Conservation (phyloP, 2,329 filamentous ascomycete species). For the Fusarium penzigii region DNA sequence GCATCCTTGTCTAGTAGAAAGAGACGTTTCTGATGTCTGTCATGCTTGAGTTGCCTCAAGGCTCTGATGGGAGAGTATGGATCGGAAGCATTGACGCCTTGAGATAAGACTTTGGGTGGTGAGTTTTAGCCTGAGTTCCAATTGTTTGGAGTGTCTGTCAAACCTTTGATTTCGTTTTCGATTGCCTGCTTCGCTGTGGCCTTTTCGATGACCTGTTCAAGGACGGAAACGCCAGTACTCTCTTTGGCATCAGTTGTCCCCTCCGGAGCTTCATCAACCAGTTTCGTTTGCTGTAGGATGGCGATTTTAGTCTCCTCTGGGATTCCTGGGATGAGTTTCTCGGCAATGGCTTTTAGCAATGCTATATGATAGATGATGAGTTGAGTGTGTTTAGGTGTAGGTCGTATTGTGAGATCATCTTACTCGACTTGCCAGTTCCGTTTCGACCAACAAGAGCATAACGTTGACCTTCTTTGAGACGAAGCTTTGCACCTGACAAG, state of each 20-base stretch:
- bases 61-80: conserved; percentile 59
- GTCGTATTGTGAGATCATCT: conserved; percentile 22
- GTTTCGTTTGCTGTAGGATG: conserved; percentile 67
- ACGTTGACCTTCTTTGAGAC: conserved; percentile 69
- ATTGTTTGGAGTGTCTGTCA: conserved; percentile 12
- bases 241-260: conserved; percentile 5
- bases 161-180: conserved; percentile 62
- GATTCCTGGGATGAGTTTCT: conserved; percentile 77
- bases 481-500: conserved; percentile 67
- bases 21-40: conserved; percentile 61
- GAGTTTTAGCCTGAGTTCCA: neutral
- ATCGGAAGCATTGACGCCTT: conserved; percentile 59
- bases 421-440: conserved; percentile 81
- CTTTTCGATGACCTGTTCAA: conserved; percentile 68
- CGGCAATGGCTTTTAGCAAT: conserved; percentile 71
- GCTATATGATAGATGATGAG: conserved; percentile 44
- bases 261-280: conserved; percentile 36
- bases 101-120: conserved; percentile 51
- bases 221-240: conserved; percentile 44
- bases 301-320: conserved; percentile 65
- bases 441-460: conserved; percentile 82
- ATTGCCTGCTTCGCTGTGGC: conserved; percentile 58
- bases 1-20: conserved; percentile 75
- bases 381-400: neutral
- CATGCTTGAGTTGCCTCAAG: conserved; percentile 62